Conservation (phyloP, 495 filamentous ascomycete genomes). For the Pyronema omphalodes region DNA sequence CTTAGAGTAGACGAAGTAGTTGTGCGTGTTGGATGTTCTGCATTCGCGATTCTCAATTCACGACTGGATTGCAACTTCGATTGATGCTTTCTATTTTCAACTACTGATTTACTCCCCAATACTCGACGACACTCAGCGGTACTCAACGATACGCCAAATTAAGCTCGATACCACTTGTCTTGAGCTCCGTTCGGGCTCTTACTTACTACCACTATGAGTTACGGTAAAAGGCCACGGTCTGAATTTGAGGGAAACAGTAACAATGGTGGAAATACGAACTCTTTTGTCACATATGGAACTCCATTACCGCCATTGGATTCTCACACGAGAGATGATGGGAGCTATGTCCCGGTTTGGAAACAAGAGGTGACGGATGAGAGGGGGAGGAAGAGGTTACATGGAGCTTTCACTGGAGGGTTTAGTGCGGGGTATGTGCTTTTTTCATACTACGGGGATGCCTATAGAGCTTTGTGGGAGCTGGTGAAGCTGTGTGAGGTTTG, state of each 20-base stretch:
- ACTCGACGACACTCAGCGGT: no score
- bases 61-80: no score
- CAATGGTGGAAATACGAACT: constrained; percentile 49
- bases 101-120: no score
- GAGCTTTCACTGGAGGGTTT: constrained; percentile 91
- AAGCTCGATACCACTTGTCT: no score
- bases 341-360: constrained; percentile 88
- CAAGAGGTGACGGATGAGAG: constrained; percentile 91
- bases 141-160: no score
- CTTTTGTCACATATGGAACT: constrained; percentile 71
- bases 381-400: constrained; percentile 79
- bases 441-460: background rate
- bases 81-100: no score
- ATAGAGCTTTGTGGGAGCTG: background rate
- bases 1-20: no score
- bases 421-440: constrained; percentile 60
- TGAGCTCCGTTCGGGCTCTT: no score
- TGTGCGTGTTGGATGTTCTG: no score
- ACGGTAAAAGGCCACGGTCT: constrained; percentile 51
- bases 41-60: no score
- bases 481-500: no score
- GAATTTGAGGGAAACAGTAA: constrained; percentile 37
- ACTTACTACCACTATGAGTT: no score
- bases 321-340: constrained; percentile 72
- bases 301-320: constrained; percentile 66